Base-by-base conservation (phyloP, 1,284 basidiomycete species). In the Irpex sp. region DNA sequence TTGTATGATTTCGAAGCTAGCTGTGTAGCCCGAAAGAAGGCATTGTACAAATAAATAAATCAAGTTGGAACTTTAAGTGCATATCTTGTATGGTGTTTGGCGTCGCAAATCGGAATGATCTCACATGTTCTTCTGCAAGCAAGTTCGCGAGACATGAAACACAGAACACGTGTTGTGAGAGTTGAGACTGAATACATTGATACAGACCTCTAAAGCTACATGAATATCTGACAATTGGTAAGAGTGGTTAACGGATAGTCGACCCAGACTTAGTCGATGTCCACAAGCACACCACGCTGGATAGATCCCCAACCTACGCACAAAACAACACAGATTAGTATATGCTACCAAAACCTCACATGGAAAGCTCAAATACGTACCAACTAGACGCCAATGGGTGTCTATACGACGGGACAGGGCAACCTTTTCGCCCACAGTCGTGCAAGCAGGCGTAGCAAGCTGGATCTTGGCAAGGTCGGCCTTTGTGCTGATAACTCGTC, bases 351-450 rank as follows among this genome's bases (percentile, higher is more conserved):
- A n/a, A 13, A 26, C 26, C 26, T 26, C 26, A 26, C 26, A 26
- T 26, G 26, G 15, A 4, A 7, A 62, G 21, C 38, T 40, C 48
- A 48, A 56, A 5, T 44, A 82, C 88, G 77, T 67, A 88, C 91
- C 91, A 62, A 93, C 91, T 64, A 93, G 82, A 62, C 91, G 88
- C 97, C 97, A 98, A 81, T 98, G 97, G 81, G 98, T 98, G 80
- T 98, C 95, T 70, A 97, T 97, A 71, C 95, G 84, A 66, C 96
- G 83, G 47, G 93, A 93, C 54, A 98, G 77, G 1, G 96, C 95
- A 58, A 98, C 96, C 82, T 97, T 98, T 79, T 98, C 96, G 19
- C 93, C 94, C 54, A 97, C 85, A 75, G 97, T 94, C 37, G 94
- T 96, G 75, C 96, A 97, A 4, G 94, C 94, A 0, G 96, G 96